Evolutionary conservation across 306 rosid genomes (phyloP).

Genomic region (Medicago truncatula): DNA sequence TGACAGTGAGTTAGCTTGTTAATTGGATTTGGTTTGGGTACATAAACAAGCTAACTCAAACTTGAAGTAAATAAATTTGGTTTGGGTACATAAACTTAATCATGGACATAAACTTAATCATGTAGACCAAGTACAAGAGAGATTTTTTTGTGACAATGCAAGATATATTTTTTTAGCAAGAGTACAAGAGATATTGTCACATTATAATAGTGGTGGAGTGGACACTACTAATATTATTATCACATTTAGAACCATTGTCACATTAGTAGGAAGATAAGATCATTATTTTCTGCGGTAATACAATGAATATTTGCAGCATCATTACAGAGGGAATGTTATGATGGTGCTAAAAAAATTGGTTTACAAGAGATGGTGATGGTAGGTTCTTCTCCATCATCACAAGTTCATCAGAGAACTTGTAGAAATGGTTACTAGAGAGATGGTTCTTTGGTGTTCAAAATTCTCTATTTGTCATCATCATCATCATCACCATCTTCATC

Average conservation of each 20-base stretch:
- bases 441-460: constrained; percentile 48
- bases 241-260: too few species aligned
- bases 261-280: neutral
- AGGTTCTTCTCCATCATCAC: constrained; percentile 33
- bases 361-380: neutral
- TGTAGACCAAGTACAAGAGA: too few species aligned
- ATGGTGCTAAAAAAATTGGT: constrained; percentile 23
- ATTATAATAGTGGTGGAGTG: too few species aligned
- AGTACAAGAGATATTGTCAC: neutral
- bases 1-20: too few species aligned
- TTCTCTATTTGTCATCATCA: constrained; percentile 28
- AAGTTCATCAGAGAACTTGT: constrained; percentile 47
- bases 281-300: neutral
- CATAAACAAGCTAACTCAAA: too few species aligned
- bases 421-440: constrained; percentile 26
- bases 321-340: constrained; percentile 13
- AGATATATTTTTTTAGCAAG: too few species aligned
- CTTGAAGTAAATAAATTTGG: too few species aligned
- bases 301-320: constrained; percentile 32
- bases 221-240: too few species aligned
- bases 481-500: constrained; percentile 30
- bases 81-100: too few species aligned
- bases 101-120: too few species aligned
- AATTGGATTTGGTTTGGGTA: too few species aligned
- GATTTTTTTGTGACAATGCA: too few species aligned